These are phyloP conservation scores for Elymus sibiricus DNA, from an alignment of 176 grass and related monocot species.

Conservation along the genomic window DNA sequence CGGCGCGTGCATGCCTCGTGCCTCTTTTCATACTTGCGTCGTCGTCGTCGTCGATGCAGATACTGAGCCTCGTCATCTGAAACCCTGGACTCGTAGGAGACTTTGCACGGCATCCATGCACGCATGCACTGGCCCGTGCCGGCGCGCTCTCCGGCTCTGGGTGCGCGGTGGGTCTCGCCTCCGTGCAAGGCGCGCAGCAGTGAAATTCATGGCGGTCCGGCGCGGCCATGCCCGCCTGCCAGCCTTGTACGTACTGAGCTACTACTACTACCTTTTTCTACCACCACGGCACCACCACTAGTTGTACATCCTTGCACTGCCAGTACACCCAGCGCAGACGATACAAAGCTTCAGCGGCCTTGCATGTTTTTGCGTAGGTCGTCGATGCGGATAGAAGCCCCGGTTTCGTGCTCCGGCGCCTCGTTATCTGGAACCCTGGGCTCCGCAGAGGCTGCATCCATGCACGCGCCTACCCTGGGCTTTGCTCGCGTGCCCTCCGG, in stretches of 20 bases:
- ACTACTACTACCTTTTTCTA: not conserved
- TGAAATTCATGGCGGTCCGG: no score
- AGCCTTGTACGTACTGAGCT: not conserved
- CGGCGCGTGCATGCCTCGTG: not conserved
- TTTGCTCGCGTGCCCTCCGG: not conserved
- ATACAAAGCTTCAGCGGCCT: not conserved
- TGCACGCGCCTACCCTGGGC: no score
- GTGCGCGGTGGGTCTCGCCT: not conserved
- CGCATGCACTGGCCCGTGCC: not conserved
- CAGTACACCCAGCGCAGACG: not conserved
- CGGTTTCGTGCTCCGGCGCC: not conserved
- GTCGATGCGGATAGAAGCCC: not conserved
- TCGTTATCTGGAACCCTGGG: not conserved
- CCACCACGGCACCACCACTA: no score
- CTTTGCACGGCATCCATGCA: not conserved
- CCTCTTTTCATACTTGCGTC: not conserved
- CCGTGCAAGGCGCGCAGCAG: not conserved
- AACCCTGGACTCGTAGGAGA: not conserved
- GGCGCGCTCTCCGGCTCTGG: not conserved
- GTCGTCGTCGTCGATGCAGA: not conserved
- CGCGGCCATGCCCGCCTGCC: not conserved
- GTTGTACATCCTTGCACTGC: not conserved
- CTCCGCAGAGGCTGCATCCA: not conserved
- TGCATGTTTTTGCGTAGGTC: not conserved
- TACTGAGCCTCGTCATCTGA: no score